phyloP scores from a whole-genome alignment of 192 early-diverging fungal genomes.

The Radiomyces spectabilis region DNA sequence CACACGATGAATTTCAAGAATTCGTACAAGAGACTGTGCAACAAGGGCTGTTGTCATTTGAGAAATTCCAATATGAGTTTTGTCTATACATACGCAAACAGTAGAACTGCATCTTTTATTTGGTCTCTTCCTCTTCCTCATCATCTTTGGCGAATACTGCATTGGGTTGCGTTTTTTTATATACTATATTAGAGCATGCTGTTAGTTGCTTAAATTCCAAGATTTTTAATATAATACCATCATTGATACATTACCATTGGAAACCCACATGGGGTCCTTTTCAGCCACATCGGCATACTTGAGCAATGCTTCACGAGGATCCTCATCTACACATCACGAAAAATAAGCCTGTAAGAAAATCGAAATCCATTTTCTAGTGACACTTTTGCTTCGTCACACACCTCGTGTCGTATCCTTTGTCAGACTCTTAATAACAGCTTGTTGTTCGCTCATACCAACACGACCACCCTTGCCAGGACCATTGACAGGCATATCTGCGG shows the following conservation, averaged over 20 bases:
- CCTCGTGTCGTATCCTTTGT: conserved; percentile 60
- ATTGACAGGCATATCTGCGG: conserved; percentile 63
- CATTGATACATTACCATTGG: conserved; percentile 20
- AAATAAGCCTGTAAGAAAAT: neutral
- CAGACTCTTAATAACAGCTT: conserved; percentile 79
- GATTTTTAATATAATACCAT: neutral
- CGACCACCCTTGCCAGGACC: conserved; percentile 83
- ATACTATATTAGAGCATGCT: conserved; percentile 58
- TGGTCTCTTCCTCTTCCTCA: conserved; percentile 48
- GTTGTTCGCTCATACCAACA: conserved; percentile 75
- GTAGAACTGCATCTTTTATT: neutral
- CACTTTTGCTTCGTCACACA: neutral
- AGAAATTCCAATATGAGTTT: neutral
- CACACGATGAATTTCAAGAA: conserved; percentile 36
- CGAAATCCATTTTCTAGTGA: neutral
- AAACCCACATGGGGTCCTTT: conserved; percentile 80
- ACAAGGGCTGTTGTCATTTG: no score
- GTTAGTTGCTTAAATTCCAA: no score
- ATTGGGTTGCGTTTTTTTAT: conserved; percentile 69
- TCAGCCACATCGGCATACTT: conserved; percentile 77
- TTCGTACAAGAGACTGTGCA: conserved; percentile 34
- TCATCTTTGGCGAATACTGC: conserved; percentile 54
- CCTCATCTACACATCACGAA: conserved; percentile 59
- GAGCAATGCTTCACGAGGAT: conserved; percentile 88
- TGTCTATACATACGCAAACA: neutral